Evolutionary conservation across 352 stramenopile genomes (phyloP).

Genomic region (Pseudoperonospora humuli): DNA sequence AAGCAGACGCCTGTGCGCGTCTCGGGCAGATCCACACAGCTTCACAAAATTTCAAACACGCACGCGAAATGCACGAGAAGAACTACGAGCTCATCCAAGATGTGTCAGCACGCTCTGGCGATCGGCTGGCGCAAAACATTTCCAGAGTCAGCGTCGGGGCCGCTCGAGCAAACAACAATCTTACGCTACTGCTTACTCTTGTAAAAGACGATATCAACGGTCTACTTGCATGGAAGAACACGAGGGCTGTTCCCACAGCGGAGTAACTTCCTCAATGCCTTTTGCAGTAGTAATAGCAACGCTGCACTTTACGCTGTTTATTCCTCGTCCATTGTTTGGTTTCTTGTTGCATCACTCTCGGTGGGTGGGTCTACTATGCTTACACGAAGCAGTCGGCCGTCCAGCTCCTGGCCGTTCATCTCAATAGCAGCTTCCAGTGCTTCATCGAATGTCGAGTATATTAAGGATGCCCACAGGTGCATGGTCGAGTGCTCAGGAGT

Average conservation of each 20-base stretch:
- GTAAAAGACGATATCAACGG: constrained; percentile 65
- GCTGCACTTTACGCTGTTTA: constrained; percentile 4
- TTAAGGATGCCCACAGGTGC: constrained; percentile 55
- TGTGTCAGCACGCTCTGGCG: constrained; percentile 30
- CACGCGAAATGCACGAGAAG: constrained; percentile 85
- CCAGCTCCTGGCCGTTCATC: constrained; percentile 79
- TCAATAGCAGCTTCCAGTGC: constrained; percentile 57
- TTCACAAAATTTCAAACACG: constrained; percentile 68
- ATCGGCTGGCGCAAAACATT: constrained; percentile 47
- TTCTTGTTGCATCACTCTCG: constrained; percentile 10
- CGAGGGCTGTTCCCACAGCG: constrained; percentile 38
- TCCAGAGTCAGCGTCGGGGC: constrained; percentile 61
- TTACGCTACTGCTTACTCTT: constrained; percentile 45
- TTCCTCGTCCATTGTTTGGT: not conserved
- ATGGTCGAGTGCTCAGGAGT: constrained; percentile 47
- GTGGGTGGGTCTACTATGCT: constrained; percentile 56
- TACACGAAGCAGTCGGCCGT: constrained; percentile 66
- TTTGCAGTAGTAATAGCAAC: constrained; percentile 2
- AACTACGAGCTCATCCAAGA: constrained; percentile 81
- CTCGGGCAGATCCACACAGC: constrained; percentile 83
- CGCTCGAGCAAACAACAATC: constrained; percentile 63
- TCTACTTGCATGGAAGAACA: constrained; percentile 75
- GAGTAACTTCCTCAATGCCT: constrained; percentile 20
- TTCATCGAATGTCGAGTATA: constrained; percentile 65
- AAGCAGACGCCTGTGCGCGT: constrained; percentile 78